These are phyloP conservation scores for Volvariella volvacea DNA, from an alignment of 1,284 basidiomycete species.

Conservation along the genomic window DNA sequence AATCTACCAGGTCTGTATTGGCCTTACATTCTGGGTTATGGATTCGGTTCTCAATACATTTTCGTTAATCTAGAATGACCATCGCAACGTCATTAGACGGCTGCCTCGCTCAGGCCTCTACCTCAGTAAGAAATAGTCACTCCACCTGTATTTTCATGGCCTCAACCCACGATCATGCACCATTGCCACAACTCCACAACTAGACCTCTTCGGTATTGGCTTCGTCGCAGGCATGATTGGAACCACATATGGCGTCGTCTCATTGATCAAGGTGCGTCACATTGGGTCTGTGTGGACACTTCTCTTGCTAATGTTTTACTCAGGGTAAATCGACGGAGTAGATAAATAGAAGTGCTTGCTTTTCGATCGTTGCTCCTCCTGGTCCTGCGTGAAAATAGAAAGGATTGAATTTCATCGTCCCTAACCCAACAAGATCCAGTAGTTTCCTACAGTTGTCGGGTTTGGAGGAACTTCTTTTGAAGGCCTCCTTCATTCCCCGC, in stretches of 20 bases:
- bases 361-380: too few species aligned
- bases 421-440: too few species aligned
- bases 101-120: conserved; percentile 32
- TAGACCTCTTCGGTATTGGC: conserved; percentile 48
- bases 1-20: conserved; percentile 48
- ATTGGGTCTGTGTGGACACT: background rate
- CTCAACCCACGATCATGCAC: background rate
- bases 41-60: conserved; percentile 5
- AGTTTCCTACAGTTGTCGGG: too few species aligned
- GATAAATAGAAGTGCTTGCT: background rate
- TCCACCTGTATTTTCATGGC: conserved; percentile 5
- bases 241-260: conserved; percentile 36
- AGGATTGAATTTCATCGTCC: too few species aligned
- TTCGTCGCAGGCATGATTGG: conserved; percentile 49
- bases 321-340: background rate
- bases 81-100: conserved; percentile 27
- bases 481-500: too few species aligned
- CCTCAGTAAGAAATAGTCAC: conserved; percentile 23
- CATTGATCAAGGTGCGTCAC: conserved; percentile 9
- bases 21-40: conserved; percentile 1
- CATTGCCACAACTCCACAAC: conserved; percentile 6
- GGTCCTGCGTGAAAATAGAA: too few species aligned
- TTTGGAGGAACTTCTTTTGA: too few species aligned
- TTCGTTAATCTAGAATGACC: conserved; percentile 25
- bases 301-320: background rate